Base-by-base conservation (phyloP, 208 protist genomes). In the Trypanosoma melophagium region DNA sequence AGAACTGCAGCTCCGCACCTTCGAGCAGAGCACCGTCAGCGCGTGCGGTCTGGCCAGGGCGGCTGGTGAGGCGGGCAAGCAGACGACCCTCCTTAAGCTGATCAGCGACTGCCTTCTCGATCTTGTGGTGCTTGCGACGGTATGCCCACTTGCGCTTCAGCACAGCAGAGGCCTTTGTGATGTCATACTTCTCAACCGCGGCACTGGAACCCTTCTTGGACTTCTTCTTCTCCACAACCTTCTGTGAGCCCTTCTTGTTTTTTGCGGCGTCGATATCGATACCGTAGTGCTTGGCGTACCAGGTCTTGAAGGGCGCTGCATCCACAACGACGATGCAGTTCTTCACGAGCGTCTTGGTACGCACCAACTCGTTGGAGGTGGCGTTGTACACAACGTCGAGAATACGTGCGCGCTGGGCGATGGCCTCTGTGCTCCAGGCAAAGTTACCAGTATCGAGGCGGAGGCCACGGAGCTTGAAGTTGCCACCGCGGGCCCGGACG, bases 291-390 rank as follows among this genome's bases (percentile, higher is more conserved):
- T 98, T 87, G 77, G 98, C 92, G 77, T 99, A 99, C 96, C 95
- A 99, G 80, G 97, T 84, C 69, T 96, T 94, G 97, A 99, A 99
- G 45, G 98, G 98, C 47, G 97, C 87, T 21, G 98, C 92, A 78
- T 99, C 99, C 66, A 99, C 85, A 68, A 96, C 78, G 41, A 99
- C 90, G 76, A 99, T 98, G 76, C 89, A 88, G 86, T 90, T 92
- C 97, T 99, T 99, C 60, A 99, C 98, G 17, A 99, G 91, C 55
- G 98, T 99, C 89, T 99, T 99, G 51, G 98, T 99, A 76, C 98
- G 97, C 49, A 99, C 98, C 40, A 99, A 93, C 92, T 99, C 99
- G 94, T 99, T 99, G 81, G 96, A 98, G 16, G 98, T 97, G 49
- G 98, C 97, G 86, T 99, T 99, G 97, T 99, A 99, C 54, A 99